These are phyloP conservation scores for Gossypium lobatum DNA, from an alignment of 441 rosid species.

Conservation along the genomic window DNA sequence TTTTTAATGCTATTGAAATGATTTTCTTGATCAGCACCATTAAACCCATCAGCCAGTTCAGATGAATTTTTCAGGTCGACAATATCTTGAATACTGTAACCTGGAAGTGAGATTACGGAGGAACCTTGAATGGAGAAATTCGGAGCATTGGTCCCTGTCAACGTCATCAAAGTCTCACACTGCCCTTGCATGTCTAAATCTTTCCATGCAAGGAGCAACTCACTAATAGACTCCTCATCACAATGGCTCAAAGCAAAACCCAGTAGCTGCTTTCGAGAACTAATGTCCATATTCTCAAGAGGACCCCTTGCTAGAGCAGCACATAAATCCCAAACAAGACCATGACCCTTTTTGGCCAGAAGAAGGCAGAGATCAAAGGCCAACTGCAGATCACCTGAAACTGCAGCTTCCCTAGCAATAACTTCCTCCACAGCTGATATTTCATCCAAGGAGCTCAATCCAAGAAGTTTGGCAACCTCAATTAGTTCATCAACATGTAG, in stretches of 20 bases:
- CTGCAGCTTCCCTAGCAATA: constrained; percentile 98
- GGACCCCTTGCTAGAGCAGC: constrained; percentile 99
- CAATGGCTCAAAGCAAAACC: constrained; percentile 96
- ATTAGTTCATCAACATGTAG: constrained; percentile 83
- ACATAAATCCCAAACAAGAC: constrained; percentile 94
- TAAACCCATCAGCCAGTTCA: constrained; percentile 40
- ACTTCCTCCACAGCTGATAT: constrained; percentile 87
- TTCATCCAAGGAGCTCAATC: constrained; percentile 73
- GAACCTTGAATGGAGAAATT: constrained; percentile 36
- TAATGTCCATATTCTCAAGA: constrained; percentile 81
- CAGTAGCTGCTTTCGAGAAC: constrained; percentile 72
- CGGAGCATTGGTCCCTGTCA: constrained; percentile 50
- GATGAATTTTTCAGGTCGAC: constrained; percentile 43
- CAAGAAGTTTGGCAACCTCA: constrained; percentile 95
- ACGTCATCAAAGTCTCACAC: constrained; percentile 57
- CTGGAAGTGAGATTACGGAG: constrained; percentile 25
- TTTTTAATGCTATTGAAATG: constrained; percentile 39
- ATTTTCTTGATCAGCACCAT: constrained; percentile 37
- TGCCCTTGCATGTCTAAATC: constrained; percentile 91
- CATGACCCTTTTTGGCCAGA: constrained; percentile 88
- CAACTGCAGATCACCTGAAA: constrained; percentile 92
- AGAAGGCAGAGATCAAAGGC: constrained; percentile 92
- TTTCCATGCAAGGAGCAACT: constrained; percentile 96
- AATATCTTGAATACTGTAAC: constrained; percentile 34
- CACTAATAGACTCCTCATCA: constrained; percentile 88